Percentiles rank a stretch among this genome's conserved stretches.
Conservation (phyloP, 352 stramenopile species). For the Phytophthora cryptogea region DNA sequence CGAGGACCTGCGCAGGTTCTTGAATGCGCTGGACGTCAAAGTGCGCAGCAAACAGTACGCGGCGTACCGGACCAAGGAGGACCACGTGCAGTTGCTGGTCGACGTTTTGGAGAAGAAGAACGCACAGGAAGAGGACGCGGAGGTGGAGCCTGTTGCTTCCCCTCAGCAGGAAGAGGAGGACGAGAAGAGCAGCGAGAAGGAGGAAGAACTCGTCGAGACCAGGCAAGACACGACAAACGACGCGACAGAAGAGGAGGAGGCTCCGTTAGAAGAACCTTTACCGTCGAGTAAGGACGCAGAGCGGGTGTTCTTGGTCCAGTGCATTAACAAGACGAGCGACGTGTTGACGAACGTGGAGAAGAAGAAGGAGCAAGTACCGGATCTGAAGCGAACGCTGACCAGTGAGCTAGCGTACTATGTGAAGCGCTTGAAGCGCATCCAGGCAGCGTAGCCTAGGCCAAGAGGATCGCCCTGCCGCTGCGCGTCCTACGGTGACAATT, state of each 20-base stretch:
- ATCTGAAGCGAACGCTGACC: slow-evolving; percentile 13
- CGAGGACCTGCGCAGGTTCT: slow-evolving; percentile 15
- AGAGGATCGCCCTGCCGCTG: not conserved
- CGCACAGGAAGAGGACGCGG: not conserved
- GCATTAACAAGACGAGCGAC: slow-evolving; percentile 7
- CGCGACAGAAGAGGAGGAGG: not conserved
- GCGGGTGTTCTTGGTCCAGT: slow-evolving; percentile 10
- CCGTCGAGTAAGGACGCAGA: slow-evolving; percentile 1
- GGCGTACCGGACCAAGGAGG: slow-evolving; percentile 14
- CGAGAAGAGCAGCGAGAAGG: not conserved
- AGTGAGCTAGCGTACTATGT: slow-evolving; percentile 13
- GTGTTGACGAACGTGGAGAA: slow-evolving; percentile 6
- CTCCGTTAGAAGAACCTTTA: not conserved
- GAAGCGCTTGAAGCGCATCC: slow-evolving; percentile 20
- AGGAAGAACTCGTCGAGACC: not conserved
- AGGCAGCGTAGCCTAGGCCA: not conserved
- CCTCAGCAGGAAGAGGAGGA: not conserved
- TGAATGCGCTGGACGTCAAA: slow-evolving; percentile 14
- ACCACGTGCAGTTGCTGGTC: slow-evolving; percentile 11
- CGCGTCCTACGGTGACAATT: too few relatives aligned
- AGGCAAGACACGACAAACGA: too few relatives aligned
- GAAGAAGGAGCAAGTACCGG: slow-evolving; percentile 8
- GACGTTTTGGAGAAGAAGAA: slow-evolving; percentile 7
- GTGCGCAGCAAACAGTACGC: slow-evolving; percentile 19
- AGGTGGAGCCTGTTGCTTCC: not conserved